These are phyloP conservation scores for Boletellus deceptivus DNA, from an alignment of 1,284 basidiomycete species.

Conservation along the genomic window DNA sequence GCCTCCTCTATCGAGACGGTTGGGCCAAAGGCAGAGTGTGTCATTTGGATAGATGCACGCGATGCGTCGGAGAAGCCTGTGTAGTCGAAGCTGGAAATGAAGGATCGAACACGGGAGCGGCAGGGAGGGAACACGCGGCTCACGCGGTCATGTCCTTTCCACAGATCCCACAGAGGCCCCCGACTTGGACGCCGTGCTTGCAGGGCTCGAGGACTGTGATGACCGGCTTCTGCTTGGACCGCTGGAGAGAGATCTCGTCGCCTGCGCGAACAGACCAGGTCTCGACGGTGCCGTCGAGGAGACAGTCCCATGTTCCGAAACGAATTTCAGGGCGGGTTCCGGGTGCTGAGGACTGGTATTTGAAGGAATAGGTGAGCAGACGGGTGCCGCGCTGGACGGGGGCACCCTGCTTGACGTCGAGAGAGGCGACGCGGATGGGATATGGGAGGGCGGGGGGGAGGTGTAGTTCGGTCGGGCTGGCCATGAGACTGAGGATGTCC, in stretches of 20 bases:
- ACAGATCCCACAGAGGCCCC: slow-evolving; percentile 90
- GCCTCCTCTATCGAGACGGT: slow-evolving; percentile 85
- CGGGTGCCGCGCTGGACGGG: slow-evolving; percentile 65
- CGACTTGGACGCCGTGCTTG: slow-evolving; percentile 90
- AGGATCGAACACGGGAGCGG: slow-evolving; percentile 11
- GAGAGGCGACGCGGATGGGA: slow-evolving; percentile 72
- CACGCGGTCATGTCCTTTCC: slow-evolving; percentile 93
- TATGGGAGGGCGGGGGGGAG: slow-evolving; percentile 74
- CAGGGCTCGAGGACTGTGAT: slow-evolving; percentile 81
- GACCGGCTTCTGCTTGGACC: slow-evolving; percentile 56
- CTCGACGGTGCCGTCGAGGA: slow-evolving; percentile 72
- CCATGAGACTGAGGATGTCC: slow-evolving; percentile 19
- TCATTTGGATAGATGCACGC: slow-evolving; percentile 83
- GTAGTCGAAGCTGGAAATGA: slow-evolving; percentile 71
- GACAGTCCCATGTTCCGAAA: slow-evolving; percentile 85
- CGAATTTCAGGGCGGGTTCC: slow-evolving; percentile 59
- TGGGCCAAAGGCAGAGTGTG: slow-evolving; percentile 76
- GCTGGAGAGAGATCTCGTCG: slow-evolving; percentile 56
- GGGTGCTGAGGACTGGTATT: slow-evolving; percentile 42
- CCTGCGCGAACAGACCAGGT: slow-evolving; percentile 63
- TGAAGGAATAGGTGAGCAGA: slow-evolving; percentile 79
- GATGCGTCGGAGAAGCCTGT: slow-evolving; percentile 80
- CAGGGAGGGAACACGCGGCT: slow-evolving; percentile 31
- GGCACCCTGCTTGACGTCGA: slow-evolving; percentile 49
- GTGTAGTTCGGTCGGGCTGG: slow-evolving; percentile 61